phyloP scores from a whole-genome alignment of 1,139 yeast genomes.

The Suhomyces bolitotheri region DNA sequence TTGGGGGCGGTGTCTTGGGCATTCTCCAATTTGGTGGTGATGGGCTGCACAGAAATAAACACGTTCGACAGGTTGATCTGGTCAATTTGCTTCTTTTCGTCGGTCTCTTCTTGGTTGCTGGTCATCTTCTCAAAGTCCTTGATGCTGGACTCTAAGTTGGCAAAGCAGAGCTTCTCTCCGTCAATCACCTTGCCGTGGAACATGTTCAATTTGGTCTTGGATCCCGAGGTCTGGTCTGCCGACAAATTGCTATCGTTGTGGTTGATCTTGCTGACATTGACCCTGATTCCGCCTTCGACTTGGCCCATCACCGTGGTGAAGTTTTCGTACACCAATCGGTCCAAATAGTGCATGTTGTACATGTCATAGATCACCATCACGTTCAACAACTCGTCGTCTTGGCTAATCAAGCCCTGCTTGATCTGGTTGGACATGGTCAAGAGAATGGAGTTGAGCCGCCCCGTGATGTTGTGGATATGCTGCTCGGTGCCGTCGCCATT shows the following conservation, averaged over 20 bases:
- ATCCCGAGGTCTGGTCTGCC: conserved; percentile 2
- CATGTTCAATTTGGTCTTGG: conserved; percentile 56
- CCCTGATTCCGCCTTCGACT: conserved; percentile 84
- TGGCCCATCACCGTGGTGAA: conserved; percentile 86
- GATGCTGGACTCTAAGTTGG: conserved; percentile 77
- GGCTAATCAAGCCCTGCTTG: conserved; percentile 66
- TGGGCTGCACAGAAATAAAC: conserved; percentile 80
- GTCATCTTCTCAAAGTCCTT: conserved; percentile 41
- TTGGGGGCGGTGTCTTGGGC: conserved; percentile 26
- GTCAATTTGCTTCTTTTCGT: conserved; percentile 18
- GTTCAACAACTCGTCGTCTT: conserved; percentile 56
- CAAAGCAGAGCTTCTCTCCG: conserved; percentile 87
- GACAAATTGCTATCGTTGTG: conserved; percentile 29
- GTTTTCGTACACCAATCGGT: conserved; percentile 61
- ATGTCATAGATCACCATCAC: conserved; percentile 73
- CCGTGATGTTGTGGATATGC: conserved; percentile 29
- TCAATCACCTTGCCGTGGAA: conserved; percentile 77
- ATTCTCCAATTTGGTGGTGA: conserved; percentile 32
- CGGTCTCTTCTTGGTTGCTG: conserved; percentile 26
- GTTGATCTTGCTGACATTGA: conserved; percentile 54
- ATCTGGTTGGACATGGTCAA: conserved; percentile 43
- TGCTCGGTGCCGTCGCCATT: conserved; percentile 29
- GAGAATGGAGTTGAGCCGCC: conserved; percentile 38
- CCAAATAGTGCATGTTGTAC: conserved; percentile 66
- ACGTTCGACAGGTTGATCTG: conserved; percentile 56